Evolutionary conservation across 148 eudicot species (phyloP).

Genomic region (Fagopyrum esculentum): DNA sequence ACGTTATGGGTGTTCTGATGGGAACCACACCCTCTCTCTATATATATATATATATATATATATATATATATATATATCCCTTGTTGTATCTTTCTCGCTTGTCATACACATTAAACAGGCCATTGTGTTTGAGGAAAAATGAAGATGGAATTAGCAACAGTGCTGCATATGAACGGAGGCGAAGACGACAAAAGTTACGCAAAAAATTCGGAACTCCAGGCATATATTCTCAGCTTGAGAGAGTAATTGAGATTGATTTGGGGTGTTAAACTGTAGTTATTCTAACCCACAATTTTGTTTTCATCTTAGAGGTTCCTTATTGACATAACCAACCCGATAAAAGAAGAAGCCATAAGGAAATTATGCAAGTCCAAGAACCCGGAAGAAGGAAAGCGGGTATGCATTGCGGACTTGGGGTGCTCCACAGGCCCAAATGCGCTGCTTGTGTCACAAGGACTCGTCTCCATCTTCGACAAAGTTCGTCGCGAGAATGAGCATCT

Average conservation of each 20-base stretch:
- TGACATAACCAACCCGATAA: neutral
- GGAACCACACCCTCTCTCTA: too few relatives aligned
- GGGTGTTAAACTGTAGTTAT: neutral
- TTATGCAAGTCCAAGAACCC: neutral
- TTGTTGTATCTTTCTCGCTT: too few relatives aligned
- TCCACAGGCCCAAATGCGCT: conserved; percentile 9
- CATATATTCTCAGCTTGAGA: neutral
- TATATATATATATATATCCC: too few relatives aligned
- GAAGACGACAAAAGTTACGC: neutral
- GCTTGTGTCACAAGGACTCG: neutral
- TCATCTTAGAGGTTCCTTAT: neutral
- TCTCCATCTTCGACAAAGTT: neutral
- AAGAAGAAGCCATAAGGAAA: conserved; percentile 1
- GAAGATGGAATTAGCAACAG: neutral
- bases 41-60: too few relatives aligned
- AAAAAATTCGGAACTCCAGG: neutral
- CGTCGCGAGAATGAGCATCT: neutral
- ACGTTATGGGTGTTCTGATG: too few relatives aligned
- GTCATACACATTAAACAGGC: too few relatives aligned
- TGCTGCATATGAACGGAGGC: neutral
- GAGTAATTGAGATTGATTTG: neutral
- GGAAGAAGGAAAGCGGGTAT: neutral
- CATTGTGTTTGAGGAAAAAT: too few relatives aligned
- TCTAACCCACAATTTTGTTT: too few relatives aligned
- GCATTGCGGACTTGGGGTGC: conserved; percentile 14